These are phyloP conservation scores for Acanthamoeba sp. DNA, from an alignment of 208 protist species.

Conservation along the genomic window DNA sequence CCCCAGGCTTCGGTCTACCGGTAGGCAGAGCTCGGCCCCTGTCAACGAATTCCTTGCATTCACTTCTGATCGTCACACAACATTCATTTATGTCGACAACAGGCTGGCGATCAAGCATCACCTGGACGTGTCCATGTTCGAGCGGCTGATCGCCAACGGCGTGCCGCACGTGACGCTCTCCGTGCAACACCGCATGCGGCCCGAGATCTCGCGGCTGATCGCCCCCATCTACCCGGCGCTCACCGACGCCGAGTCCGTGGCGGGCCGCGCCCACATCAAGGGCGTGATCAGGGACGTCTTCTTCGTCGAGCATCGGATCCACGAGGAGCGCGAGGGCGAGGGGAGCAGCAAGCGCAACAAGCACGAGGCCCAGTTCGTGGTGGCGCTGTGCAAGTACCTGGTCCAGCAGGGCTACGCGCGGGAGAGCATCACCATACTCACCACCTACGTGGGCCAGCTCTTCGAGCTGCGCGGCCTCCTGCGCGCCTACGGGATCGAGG, in stretches of 20 bases:
- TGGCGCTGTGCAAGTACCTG: conserved; percentile 59
- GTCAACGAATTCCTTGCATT: neutral
- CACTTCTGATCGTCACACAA: no score
- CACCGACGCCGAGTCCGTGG: neutral
- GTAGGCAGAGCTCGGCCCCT: neutral
- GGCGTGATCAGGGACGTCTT: conserved; percentile 76
- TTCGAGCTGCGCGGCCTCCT: conserved; percentile 53
- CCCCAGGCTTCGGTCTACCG: conserved; percentile 76
- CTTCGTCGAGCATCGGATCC: conserved; percentile 79
- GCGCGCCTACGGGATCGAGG: neutral
- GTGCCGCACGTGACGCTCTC: conserved; percentile 65
- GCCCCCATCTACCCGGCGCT: conserved; percentile 83
- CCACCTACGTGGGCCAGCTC: conserved; percentile 81
- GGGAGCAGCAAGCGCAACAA: conserved; percentile 76
- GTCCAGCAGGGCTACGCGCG: conserved; percentile 79
- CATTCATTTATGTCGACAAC: neutral
- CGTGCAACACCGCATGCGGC: conserved; percentile 85
- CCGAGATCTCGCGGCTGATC: conserved; percentile 84
- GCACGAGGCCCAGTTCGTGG: conserved; percentile 76
- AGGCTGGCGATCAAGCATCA: conserved; percentile 75
- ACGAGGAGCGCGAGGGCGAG: conserved; percentile 57
- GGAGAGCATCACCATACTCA: conserved; percentile 77
- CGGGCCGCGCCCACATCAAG: neutral
- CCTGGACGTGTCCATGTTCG: conserved; percentile 85
- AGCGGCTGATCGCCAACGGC: conserved; percentile 81